A percentile compares a stretch with the other conserved stretches of the same genome.
These are phyloP conservation scores for Bodo saltans DNA, from an alignment of 78 protist genomes.

Conservation along the genomic window DNA sequence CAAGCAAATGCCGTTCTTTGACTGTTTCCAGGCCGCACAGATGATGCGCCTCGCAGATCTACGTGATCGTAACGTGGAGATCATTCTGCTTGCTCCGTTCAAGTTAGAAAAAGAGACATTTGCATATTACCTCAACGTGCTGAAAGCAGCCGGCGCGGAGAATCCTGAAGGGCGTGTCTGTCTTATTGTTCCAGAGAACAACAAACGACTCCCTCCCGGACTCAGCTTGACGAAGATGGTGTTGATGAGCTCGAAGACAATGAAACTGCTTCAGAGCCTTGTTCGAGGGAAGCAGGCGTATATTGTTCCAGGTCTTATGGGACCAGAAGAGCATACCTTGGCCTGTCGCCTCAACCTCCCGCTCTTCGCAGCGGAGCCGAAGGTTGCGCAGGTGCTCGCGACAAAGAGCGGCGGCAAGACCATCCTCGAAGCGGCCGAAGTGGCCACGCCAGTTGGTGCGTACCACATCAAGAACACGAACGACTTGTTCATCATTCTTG, in stretches of 20 bases:
- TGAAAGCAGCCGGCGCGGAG: constrained; percentile 9
- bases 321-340: constrained; percentile 19
- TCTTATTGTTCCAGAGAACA: constrained; percentile 35
- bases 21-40: constrained; percentile 21
- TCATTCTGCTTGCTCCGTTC: constrained; percentile 32
- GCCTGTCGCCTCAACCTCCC: constrained; percentile 18
- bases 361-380: constrained; percentile 10
- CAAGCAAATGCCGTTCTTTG: not conserved
- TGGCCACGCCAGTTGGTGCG: constrained; percentile 35
- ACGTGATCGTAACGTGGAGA: constrained; percentile 18
- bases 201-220: constrained; percentile 2
- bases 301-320: constrained; percentile 25
- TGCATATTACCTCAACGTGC: not conserved
- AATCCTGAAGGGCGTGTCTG: not conserved
- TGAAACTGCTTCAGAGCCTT: not conserved
- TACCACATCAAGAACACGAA: constrained; percentile 22
- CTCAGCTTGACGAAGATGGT: not conserved
- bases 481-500: not conserved
- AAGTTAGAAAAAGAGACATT: constrained; percentile 23
- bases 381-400: not conserved
- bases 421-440: constrained; percentile 32
- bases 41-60: constrained; percentile 12
- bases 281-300: constrained; percentile 9
- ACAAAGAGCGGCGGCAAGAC: constrained; percentile 33
- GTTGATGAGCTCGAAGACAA: not conserved